Evolutionary conservation across 2,329 filamentous ascomycete species (phyloP).

Genomic region (Cytospora piceae): DNA sequence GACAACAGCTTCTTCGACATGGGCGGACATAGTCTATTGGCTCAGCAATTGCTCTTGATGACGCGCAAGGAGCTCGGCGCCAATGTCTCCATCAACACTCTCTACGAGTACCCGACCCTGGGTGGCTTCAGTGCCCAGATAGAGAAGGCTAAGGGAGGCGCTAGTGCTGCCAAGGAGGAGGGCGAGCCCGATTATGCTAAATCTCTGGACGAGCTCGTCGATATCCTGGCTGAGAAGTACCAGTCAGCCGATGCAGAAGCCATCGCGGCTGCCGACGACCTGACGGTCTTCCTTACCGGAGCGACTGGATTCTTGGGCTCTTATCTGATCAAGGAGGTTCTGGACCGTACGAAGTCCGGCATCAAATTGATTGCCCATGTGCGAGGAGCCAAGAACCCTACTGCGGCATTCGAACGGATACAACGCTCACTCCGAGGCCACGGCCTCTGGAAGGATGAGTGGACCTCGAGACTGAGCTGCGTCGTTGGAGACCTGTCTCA

Average conservation of each 20-base stretch:
- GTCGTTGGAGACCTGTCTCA: conserved; percentile 76
- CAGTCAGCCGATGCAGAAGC: conserved; percentile 34
- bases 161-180: conserved; percentile 48
- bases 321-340: conserved; percentile 76
- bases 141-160: conserved; percentile 39
- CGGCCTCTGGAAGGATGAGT: conserved; percentile 74
- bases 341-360: conserved; percentile 61
- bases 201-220: conserved; percentile 51
- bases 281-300: conserved; percentile 80
- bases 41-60: conserved; percentile 78
- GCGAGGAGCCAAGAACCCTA: conserved; percentile 63
- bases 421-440: conserved; percentile 72
- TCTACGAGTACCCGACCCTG: conserved; percentile 67
- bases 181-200: conserved; percentile 53
- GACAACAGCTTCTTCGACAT: conserved; percentile 74
- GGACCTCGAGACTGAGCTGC: conserved; percentile 64
- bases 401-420: conserved; percentile 67
- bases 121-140: conserved; percentile 55
- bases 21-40: conserved; percentile 80
- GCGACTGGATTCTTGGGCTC: conserved; percentile 89
- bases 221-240: conserved; percentile 43
- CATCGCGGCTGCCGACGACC: conserved; percentile 36
- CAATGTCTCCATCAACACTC: conserved; percentile 69
- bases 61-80: conserved; percentile 50
- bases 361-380: conserved; percentile 73